Base-by-base conservation (phyloP, 2,329 filamentous ascomycete species). In the Stachybotrys echinatus region DNA sequence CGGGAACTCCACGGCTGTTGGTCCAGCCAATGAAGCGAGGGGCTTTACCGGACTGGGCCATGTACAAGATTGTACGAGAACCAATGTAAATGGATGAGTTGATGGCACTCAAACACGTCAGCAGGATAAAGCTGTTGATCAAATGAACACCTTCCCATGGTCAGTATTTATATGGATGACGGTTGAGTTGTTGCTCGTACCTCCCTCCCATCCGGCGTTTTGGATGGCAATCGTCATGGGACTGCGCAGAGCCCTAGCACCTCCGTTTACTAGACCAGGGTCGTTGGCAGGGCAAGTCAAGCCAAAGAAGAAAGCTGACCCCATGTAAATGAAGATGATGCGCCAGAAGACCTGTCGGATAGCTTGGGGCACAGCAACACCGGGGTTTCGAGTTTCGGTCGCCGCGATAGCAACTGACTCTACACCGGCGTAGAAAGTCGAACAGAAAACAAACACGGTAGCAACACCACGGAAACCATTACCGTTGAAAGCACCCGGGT, bases 61-160 rank as follows among this genome's bases (percentile, higher is more conserved):
- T 88, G 70, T 83, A 90, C 0, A 91, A 70, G 2, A 92, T 68
- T 0, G 87, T 91, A 20, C 88, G 80, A 3, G 85, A 88, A 42
- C 83, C 83, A 56, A 92, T 88, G 64, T 91, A 92, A 53, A 92
- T 86, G 8, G 84, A 87, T 48, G 81, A 84, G 67, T 92, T 92
- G 57, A 86, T 80, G 18, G 87, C 85, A 1, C 79, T 84, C 37
- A 89, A 72, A 49, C 87, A 87, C 12, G 87, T 88, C 8, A 89
- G 72, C 47, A 92, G 77, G 58, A 89, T 88, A 60, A 89, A 85
- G 38, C 83, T 85, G 56, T 92, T 92, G 70, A 92, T 87, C 2
- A 92, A 76, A 61, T 92, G 83, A 1, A 87, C 85, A 34, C 68
- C 66, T 68, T 2, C 14, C 12, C 21, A 48, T 6, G 27, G 23